phyloP scores from a whole-genome alignment of 2,329 filamentous ascomycete species.

The Curvularia hawaiiensis region DNA sequence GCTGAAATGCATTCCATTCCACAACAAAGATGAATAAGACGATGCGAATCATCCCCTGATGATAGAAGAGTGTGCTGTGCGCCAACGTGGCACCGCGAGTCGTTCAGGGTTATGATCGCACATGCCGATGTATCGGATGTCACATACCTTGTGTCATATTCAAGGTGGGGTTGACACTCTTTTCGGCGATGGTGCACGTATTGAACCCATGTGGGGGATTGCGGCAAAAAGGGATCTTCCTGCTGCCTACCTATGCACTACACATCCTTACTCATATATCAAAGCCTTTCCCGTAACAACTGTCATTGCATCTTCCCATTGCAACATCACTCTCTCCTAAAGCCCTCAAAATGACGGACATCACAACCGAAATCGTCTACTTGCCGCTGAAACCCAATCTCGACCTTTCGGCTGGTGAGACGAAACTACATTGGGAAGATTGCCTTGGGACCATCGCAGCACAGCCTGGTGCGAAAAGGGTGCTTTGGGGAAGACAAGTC shows the following conservation, averaged over 20 bases:
- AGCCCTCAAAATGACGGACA: constrained; percentile 23
- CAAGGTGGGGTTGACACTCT: not conserved
- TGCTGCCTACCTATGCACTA: not conserved
- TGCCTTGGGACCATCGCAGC: constrained; percentile 41
- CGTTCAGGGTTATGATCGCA: not conserved
- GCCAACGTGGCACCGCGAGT: not conserved
- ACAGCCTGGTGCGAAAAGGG: constrained; percentile 45
- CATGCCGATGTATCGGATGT: not conserved
- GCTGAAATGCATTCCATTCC: not conserved
- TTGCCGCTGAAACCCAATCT: constrained; percentile 47
- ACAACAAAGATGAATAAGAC: not conserved
- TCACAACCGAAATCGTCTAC: constrained; percentile 49
- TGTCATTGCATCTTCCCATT: not conserved
- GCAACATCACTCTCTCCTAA: not conserved
- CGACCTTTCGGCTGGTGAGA: constrained; percentile 30
- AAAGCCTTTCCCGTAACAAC: not conserved
- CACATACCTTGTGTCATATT: not conserved
- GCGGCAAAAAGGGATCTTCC: not conserved
- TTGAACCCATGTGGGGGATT: not conserved
- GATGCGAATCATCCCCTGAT: not conserved
- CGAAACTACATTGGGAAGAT: constrained; percentile 38
- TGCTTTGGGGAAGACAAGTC: constrained; percentile 47
- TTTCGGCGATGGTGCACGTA: not conserved
- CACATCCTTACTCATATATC: not conserved
- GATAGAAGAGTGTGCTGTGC: not conserved